A percentile compares a stretch with the other conserved stretches of the same genome.
These are phyloP conservation scores for Laburnicola sp. DNA, from an alignment of 2,329 filamentous ascomycete genomes.

Conservation along the genomic window DNA sequence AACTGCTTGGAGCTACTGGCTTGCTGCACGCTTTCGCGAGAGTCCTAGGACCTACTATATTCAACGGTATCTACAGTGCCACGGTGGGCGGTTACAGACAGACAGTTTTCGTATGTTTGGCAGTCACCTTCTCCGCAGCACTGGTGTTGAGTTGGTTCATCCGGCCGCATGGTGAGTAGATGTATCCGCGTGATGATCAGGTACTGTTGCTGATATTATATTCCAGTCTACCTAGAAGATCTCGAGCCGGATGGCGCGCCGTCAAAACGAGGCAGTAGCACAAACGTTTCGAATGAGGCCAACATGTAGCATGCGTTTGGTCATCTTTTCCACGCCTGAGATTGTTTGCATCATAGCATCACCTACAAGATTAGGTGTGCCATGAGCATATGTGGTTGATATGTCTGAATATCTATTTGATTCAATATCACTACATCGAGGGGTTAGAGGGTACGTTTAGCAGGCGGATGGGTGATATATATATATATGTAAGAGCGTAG, in stretches of 20 bases:
- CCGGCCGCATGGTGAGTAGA: slow-evolving; percentile 69
- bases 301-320: not conserved
- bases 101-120: slow-evolving; percentile 78
- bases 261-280: not conserved
- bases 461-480: no score
- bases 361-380: no score
- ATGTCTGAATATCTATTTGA: no score
- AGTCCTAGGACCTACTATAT: slow-evolving; percentile 76
- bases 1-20: slow-evolving; percentile 85
- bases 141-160: slow-evolving; percentile 72
- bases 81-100: slow-evolving; percentile 80
- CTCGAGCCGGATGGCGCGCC: slow-evolving; percentile 9
- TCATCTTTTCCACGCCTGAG: not conserved
- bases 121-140: slow-evolving; percentile 66
- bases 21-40: slow-evolving; percentile 80
- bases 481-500: no score
- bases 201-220: not conserved
- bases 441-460: no score
- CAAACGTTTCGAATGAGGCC: not conserved
- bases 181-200: not conserved
- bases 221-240: slow-evolving; percentile 11
- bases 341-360: not conserved
- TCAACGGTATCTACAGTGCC: slow-evolving; percentile 81
- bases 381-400: not conserved
- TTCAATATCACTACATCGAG: no score